Evolutionary conservation across 2,329 filamentous ascomycete species (phyloP), one percentile per base, ranked within the genome.

Genomic region (Purpureocillium takamizusanense): DNA sequence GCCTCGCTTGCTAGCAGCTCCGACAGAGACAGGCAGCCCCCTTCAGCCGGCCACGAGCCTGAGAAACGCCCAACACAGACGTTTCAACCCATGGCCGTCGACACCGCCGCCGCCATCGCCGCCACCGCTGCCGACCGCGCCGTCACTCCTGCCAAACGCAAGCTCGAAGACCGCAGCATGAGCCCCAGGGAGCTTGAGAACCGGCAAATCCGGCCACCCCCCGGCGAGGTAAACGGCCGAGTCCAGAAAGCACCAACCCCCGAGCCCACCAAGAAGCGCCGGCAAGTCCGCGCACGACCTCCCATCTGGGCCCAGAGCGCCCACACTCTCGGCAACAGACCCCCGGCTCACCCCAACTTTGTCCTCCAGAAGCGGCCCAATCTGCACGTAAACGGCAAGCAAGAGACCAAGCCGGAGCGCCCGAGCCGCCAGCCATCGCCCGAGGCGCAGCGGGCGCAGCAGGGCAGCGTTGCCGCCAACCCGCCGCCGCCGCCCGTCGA

Each of bases 111-210:
- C n/a, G n/a, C n/a, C n/a, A n/a, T n/a, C n/a, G n/a, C n/a, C n/a
- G n/a, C n/a, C n/a, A n/a, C n/a, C n/a, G n/a, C n/a, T n/a, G 44
- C 44, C 12, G 57, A 59, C 27, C 50, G 53, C 40, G 47, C 57
- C 7, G 54, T 56, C 17, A 63, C 62, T 11, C 61, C 60, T 12
- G 59, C 60, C 15, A 65, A 65, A 46, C 57, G 62, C 32, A 65
- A 65, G 46, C 49, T 65, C 11, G 56, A 60, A 17, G 56, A 65
- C 39, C 53, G 59, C 43, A 56, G 60, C 44, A 51, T 76, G 41
- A 66, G 61, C 37, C 68, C 66, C 8, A 65, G 66, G 25, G 74
- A 77, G 48, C 49, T 75, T 15, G 72, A 77, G 43, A 66, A 61
- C 32, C 64, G 63, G 31, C 65, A 70, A 25, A 49, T 59, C 14